Evolutionary conservation across 1,139 yeast genomes (phyloP).

Genomic region (Pneumocystis jirovecii): DNA sequence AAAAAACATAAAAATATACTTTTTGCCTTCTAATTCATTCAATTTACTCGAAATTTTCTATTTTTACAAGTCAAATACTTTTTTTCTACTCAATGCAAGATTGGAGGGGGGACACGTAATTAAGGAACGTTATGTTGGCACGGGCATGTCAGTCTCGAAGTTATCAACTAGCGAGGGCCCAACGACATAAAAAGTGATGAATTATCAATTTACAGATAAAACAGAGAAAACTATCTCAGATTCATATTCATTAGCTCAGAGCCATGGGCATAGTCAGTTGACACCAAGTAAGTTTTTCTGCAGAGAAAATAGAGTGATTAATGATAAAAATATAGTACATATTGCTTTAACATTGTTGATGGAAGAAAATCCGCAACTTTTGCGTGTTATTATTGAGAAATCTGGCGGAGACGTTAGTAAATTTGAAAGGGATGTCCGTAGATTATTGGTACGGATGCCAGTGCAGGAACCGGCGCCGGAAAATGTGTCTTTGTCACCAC

Average conservation of each 20-base stretch:
- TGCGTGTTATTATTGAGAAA: constrained; percentile 73
- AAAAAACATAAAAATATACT: background rate
- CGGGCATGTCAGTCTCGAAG: background rate
- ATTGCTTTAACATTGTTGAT: constrained; percentile 80
- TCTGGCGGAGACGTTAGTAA: constrained; percentile 78
- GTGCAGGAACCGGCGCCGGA: constrained; percentile 79
- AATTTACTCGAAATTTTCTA: background rate
- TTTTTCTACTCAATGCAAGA: background rate
- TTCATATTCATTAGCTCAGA: constrained; percentile 71
- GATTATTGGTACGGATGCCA: constrained; percentile 68
- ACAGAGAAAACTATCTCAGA: constrained; percentile 67
- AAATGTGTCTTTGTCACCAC: constrained; percentile 52
- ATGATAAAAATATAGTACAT: constrained; percentile 33
- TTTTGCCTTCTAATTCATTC: background rate
- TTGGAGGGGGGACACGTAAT: background rate
- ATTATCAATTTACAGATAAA: constrained; percentile 57
- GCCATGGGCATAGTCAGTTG: constrained; percentile 69
- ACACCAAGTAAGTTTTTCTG: constrained; percentile 33
- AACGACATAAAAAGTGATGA: constrained; percentile 16
- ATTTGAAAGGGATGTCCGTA: constrained; percentile 67
- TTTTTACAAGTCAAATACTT: background rate
- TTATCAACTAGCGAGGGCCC: background rate
- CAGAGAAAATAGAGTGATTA: background rate
- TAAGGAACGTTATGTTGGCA: background rate
- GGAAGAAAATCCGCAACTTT: constrained; percentile 53